Evolutionary conservation across 2,329 filamentous ascomycete species (phyloP).

Genomic region (Thielaviopsis ethacetica): DNA sequence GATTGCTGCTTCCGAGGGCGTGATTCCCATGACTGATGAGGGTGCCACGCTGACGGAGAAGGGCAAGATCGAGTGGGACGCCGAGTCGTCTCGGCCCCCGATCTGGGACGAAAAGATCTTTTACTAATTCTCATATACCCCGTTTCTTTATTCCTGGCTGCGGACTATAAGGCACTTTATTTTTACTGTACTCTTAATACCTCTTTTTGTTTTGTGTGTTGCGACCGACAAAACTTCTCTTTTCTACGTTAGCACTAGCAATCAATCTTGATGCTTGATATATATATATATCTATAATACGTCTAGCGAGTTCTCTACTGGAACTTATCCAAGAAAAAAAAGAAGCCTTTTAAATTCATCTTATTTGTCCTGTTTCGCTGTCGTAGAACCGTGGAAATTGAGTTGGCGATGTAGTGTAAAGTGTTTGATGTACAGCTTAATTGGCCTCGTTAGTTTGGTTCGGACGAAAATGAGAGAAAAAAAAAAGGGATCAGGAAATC

Average conservation of each 20-base stretch:
- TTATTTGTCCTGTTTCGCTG: no score
- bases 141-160: background rate
- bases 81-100: slow-evolving; percentile 25
- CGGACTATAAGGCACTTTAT: background rate
- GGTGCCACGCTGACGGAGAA: slow-evolving; percentile 55
- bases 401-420: background rate
- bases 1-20: slow-evolving; percentile 50
- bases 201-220: background rate
- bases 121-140: slow-evolving; percentile 20
- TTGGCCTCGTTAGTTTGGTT: background rate
- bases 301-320: background rate
- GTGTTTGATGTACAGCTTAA: background rate
- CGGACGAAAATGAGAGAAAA: background rate
- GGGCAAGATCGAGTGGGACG: slow-evolving; percentile 27
- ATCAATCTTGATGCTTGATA: no score
- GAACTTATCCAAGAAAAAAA: no score
- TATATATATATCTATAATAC: background rate
- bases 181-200: background rate
- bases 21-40: slow-evolving; percentile 69
- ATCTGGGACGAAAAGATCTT: slow-evolving; percentile 29
- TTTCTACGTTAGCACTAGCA: background rate
- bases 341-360: no score
- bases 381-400: no score
- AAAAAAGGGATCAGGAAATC: background rate
- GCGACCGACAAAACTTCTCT: background rate